Base-by-base conservation (phyloP, 2,329 filamentous ascomycete genomes). In the Macrophomina pseudophaseolina region DNA sequence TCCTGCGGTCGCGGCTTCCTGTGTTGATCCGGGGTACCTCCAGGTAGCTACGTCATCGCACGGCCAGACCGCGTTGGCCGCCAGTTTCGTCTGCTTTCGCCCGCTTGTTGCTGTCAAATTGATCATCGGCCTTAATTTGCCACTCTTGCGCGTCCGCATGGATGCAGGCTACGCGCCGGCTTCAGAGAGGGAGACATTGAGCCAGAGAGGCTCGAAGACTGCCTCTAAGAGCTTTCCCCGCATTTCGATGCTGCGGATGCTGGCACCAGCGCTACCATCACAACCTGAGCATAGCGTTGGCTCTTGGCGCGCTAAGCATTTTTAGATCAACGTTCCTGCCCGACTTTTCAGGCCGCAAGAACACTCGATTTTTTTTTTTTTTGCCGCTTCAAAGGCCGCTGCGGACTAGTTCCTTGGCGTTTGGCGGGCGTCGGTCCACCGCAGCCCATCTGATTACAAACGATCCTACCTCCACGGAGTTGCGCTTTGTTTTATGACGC, bases 381-480 rank as follows among this genome's bases (percentile, higher is more conserved):
- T 59, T 62, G 44, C 58, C 58, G 42, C 44, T 35, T 12, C 49
- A 32, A 28, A 28, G 54, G 42, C 56, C 56, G 56, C 40, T n/a
- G 30, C 42, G 8, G 23, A 30, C 32, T 51, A 62, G 58, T 49
- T 62, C 30, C 58, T 62, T 62, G 58, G 58, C 58, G 12, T n/a
- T n/a, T 16, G 42, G 40, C 42, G 6, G 11, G 42, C 58, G 58
- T 62, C 58, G 58, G 40, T 62, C 58, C 58, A 62, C 58, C 44
- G 58, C 33, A 62, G 44, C 58, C 30, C 28, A 60, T n/a, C 32
- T 62, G 58, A 62, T 62, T 62, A 62, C 58, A 49, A 62, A 62
- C 58, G 44, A 49, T 16, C 38, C 58, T 62, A 32, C 46, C 44
- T 62, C 58, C 58, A 62, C 58, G 42, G 42, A 62, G 32, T 35